Base-by-base conservation (phyloP, 129 eudicot species). In the Helianthus tuberosus region DNA sequence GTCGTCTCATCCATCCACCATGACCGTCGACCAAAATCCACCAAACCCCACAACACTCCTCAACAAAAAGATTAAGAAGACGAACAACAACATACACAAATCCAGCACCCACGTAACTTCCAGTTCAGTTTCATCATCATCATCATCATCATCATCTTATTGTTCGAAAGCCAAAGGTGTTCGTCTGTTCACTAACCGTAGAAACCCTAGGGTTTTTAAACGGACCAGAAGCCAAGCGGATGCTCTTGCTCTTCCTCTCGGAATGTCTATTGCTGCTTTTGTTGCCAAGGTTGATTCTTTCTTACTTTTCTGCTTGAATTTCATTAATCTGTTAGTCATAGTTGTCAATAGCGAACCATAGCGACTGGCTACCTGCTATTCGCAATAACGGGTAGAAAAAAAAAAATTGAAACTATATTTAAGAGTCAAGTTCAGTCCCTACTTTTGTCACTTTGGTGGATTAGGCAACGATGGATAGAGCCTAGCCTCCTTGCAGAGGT, bases 201-300 rank as follows among this genome's bases (percentile, higher is more conserved):
- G 72, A 69, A 80, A 80, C 76, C 76, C 79, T 75, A 80, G 82
- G 20, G 43, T 8, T 35, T 47, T 13, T 77, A 32, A 63, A 49
- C 46, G 70, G 15, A 53, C 29, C 20, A 85, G 66, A 6, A 76
- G 77, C 59, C 85, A 78, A 62, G 82, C 81, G 9, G 94, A 87
- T 35, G 88, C 91, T 32, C 87, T 92, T 39, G 96, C 95, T 48
- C 87, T 92, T 63, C 88, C 94, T 68, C 86, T 89, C 47, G 98
- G 98, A 51, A 92, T 89, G 96, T 88, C 96, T 5, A 80, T 92
- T 54, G 98, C 96, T 39, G 96, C 94, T 12, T 85, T 92, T 73
- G 80, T 92, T 68, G 79, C 94, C 87, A 89, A 96, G 96, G 8
- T 32, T 43, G 1, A 5, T 78, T 3, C 8, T 23, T 63, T 77